Base-by-base conservation (phyloP, 148 eudicot species). In the Dysphania ambrosioides region DNA sequence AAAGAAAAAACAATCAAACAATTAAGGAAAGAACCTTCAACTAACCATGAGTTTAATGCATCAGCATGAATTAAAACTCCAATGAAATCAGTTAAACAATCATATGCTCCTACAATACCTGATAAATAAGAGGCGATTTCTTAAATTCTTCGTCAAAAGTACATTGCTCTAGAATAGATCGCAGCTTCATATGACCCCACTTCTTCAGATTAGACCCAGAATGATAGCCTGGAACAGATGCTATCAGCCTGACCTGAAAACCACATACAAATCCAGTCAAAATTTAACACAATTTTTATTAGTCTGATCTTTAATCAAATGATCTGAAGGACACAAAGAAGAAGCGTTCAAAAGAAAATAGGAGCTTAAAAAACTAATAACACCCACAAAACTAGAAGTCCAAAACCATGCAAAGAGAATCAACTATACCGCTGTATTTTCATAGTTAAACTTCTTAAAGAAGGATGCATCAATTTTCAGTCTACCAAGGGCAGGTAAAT, bases 151-250 rank as follows among this genome's bases (percentile, higher is more conserved):
- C 75, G 71, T 88, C 92, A 59, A 94, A 94, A 68, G 79, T 77
- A 71, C 88, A 86, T 65, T 86, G 85, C 78, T 92, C 96, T 27
- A 94, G 87, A 75, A 92, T 75, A 79, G 90, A 83, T 13, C 98
- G 92, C 42, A 94, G 69, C 83, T 94, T 94, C 87, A 92, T 90
- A 76, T 94, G 98, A 68, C 98, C 98, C 97, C 98, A 94, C 78
- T 86, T 94, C 81, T 79, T 94, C 72, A 94, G 65, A 83, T 79
- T 85, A 16, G 93, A 27, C 44, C 98, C 98, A n/a, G 82, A 78
- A 78, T 94, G 98, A 80, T 94, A 94, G 64, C 98, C 98, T 78
- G 98, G 98, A 64, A 94, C 97, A 41, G 98, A 94, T 16, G 93
- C 97, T 82, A 94, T 89, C 73, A 94, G 81, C 82, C 98, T 87